Evolutionary conservation across 2,329 filamentous ascomycete genomes (phyloP).

Genomic region (Cryphonectria parasitica): DNA sequence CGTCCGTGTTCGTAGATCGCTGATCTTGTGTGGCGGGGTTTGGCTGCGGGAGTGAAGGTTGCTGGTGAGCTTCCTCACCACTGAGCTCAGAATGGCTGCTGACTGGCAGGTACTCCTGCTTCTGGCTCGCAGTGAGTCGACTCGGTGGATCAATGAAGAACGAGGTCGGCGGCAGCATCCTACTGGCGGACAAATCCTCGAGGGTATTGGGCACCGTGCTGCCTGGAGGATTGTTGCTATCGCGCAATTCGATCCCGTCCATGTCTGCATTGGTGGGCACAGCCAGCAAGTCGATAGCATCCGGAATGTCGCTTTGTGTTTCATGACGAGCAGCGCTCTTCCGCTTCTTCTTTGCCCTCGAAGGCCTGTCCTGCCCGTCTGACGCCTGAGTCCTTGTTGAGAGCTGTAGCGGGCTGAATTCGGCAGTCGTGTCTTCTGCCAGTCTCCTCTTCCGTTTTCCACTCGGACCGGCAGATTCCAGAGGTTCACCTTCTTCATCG

Average conservation of each 20-base stretch:
- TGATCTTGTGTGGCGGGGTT: constrained; percentile 21
- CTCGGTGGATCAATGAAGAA: constrained; percentile 41
- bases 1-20: constrained; percentile 32
- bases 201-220: constrained; percentile 21
- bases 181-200: not conserved
- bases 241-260: constrained; percentile 15
- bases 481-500: constrained; percentile 35
- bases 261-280: constrained; percentile 29
- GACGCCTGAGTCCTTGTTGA: not conserved
- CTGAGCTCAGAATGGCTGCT: constrained; percentile 31
- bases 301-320: constrained; percentile 17
- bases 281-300: constrained; percentile 34
- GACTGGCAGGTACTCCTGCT: constrained; percentile 41
- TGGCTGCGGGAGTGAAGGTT: constrained; percentile 23
- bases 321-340: not conserved
- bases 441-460: constrained; percentile 31
- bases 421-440: not conserved
- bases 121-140: constrained; percentile 43
- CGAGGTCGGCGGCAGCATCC: constrained; percentile 28
- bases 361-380: constrained; percentile 10
- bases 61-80: constrained; percentile 21
- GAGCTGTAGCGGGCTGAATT: constrained; percentile 11
- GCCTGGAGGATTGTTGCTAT: constrained; percentile 21
- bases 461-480: constrained; percentile 17
- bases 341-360: constrained; percentile 23